Evolutionary conservation across 495 filamentous ascomycete species (phyloP).

Genomic region (Mytilinidion resinicola): DNA sequence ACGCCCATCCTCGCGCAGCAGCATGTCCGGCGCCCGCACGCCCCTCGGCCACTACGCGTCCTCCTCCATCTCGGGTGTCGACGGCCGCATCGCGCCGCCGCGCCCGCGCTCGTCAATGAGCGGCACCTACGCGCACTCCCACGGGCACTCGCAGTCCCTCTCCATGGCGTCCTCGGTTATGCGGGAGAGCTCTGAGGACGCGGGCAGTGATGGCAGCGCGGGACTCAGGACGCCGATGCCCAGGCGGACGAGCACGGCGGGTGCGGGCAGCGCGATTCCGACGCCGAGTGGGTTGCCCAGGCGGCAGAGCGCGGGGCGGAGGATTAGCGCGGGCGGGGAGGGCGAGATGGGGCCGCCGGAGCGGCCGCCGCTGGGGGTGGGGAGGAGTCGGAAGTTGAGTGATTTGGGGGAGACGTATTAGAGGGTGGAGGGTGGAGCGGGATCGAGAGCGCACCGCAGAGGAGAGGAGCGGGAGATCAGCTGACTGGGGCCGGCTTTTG

Average conservation of each 20-base stretch:
- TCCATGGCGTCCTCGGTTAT: conserved; percentile 3
- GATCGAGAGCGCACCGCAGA: background rate
- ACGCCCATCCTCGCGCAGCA: conserved; percentile 63
- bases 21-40: conserved; percentile 59
- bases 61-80: conserved; percentile 28
- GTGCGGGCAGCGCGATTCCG: conserved; percentile 12
- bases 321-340: conserved; percentile 41
- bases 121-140: conserved; percentile 38
- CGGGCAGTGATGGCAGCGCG: conserved; percentile 22
- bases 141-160: conserved; percentile 18
- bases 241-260: conserved; percentile 20
- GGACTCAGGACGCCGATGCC: conserved; percentile 19
- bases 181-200: conserved; percentile 15
- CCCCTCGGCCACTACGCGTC: conserved; percentile 46
- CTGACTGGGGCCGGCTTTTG: too few relatives aligned
- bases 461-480: too few relatives aligned
- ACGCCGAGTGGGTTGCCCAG: conserved; percentile 30
- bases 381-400: conserved; percentile 42
- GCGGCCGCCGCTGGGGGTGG: conserved; percentile 37
- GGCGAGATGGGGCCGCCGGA: conserved; percentile 52
- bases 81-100: conserved; percentile 25
- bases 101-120: conserved; percentile 54
- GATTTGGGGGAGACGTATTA: conserved; percentile 66
- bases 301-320: conserved; percentile 46
- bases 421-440: background rate